Evolutionary conservation across 2,329 filamentous ascomycete species (phyloP), one percentile per base, ranked within the genome.

Genomic region (Exophiala alcalophila): DNA sequence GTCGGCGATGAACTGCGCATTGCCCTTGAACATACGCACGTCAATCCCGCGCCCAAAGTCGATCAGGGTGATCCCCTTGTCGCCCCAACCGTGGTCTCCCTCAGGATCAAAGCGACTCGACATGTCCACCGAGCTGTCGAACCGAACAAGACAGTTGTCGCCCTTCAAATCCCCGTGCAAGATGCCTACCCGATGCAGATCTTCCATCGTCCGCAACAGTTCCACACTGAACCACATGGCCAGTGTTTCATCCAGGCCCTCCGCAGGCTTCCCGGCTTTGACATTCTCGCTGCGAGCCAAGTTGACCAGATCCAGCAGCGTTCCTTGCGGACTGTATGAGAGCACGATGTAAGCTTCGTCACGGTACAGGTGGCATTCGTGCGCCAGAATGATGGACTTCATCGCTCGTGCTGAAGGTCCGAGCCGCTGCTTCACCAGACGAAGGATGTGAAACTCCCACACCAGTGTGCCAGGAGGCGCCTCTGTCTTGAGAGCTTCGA

Each of bases 401-500:
- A 80, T 75, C 0, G 84, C 83, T 10, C 91, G 81, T 5, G 66
- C 53, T 47, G 84, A 69, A 6, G 54, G 51, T 0, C 83, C 84
- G 0, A 98, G 73, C 1, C 92, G 84, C 15, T 77, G 71, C 52
- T 91, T 86, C 2, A 86, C 81, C 41, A 88, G 78, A 1, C 87
- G 83, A 71, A 97, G 88, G 65, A 98, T 94, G 66, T 95, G 86
- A 61, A 97, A 98, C 61, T 98, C 92, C 92, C 92, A 98, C 0
- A 46, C 43, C 7, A 55, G 30, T 23, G 50, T 55, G 4, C 82
- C 84, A 0, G 91, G 86, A 1, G 90, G 88, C 21, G 84, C 78
- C 67, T 98, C 92, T 80, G 95, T 90, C 66, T 98, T 98, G 56
- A 98, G 74, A 1, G 92, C 92, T 64, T 96, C 89, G 4, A 92